A percentile compares a stretch with the other conserved stretches of the same genome.
phyloP scores from a whole-genome alignment of 352 stramenopile genomes.

The Lagenidium giganteum region DNA sequence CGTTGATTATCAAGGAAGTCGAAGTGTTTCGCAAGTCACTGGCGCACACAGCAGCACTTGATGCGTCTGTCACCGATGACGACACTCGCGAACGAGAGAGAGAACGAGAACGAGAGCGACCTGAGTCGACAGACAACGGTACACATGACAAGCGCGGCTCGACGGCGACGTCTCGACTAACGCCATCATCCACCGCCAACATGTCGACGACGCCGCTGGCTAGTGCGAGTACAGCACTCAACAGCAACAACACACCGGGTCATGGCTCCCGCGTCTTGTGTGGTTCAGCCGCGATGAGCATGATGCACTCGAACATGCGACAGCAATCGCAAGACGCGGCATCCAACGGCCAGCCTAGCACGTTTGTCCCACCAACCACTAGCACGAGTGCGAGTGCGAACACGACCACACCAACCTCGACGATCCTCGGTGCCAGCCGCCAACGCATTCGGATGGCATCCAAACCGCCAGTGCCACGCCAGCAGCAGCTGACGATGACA shows the following conservation, averaged over 20 bases:
- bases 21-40: constrained; percentile 38
- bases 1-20: constrained; percentile 70
- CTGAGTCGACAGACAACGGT: background rate
- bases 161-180: no score
- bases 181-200: no score
- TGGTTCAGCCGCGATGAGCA: constrained; percentile 31
- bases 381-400: constrained; percentile 2
- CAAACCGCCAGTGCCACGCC: constrained; percentile 55
- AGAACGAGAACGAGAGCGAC: background rate
- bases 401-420: no score
- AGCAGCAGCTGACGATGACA: constrained; percentile 4
- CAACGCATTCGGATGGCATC: constrained; percentile 36
- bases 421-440: constrained; percentile 51
- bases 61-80: constrained; percentile 8
- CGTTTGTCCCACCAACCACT: no score
- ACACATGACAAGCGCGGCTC: no score
- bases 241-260: no score
- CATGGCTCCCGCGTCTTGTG: constrained; percentile 25
- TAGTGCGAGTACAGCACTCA: no score
- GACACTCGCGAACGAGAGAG: constrained; percentile 7
- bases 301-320: constrained; percentile 33
- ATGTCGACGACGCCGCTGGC: no score
- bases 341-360: no score
- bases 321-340: constrained; percentile 9
- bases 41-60: constrained; percentile 10